Evolutionary conservation across 208 protist genomes (phyloP).

Genomic region (Trypanosoma boissoni): DNA sequence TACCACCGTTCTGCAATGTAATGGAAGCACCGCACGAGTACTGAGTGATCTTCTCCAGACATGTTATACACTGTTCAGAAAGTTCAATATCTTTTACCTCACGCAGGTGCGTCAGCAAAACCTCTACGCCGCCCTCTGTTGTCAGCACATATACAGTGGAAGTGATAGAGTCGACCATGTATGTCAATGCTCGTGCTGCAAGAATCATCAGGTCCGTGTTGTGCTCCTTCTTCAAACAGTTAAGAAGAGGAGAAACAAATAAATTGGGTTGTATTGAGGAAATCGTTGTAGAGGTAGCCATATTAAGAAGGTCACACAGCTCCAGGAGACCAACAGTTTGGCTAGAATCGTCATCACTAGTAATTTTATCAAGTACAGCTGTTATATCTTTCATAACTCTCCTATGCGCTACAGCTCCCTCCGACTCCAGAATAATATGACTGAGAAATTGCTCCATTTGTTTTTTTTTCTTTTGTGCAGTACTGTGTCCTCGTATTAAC

Average conservation of each 20-base stretch:
- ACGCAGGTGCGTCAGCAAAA: conserved; percentile 79
- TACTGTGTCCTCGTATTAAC: neutral
- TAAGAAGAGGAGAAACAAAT: conserved; percentile 67
- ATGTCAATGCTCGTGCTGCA: conserved; percentile 82
- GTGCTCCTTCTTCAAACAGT: conserved; percentile 70
- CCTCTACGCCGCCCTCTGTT: conserved; percentile 36
- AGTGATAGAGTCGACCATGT: conserved; percentile 88
- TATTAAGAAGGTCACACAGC: conserved; percentile 92
- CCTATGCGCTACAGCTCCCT: conserved; percentile 15
- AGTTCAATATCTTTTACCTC: conserved; percentile 94
- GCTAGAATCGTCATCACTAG: conserved; percentile 48
- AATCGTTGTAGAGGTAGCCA: conserved; percentile 80
- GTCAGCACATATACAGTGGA: conserved; percentile 63
- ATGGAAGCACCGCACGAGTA: conserved; percentile 25
- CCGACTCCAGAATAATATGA: conserved; percentile 28
- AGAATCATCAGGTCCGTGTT: conserved; percentile 90
- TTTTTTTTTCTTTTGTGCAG: neutral
- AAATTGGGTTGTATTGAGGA: conserved; percentile 52
- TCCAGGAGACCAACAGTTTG: conserved; percentile 58
- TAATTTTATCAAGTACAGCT: conserved; percentile 38
- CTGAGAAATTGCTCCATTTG: conserved; percentile 39
- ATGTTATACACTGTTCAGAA: conserved; percentile 91
- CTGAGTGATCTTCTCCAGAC: conserved; percentile 89
- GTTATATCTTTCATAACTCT: conserved; percentile 25
- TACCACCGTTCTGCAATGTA: conserved; percentile 67